Evolutionary conservation across 768 basidiomycete genomes (phyloP).

Genomic region (Russula sp.): DNA sequence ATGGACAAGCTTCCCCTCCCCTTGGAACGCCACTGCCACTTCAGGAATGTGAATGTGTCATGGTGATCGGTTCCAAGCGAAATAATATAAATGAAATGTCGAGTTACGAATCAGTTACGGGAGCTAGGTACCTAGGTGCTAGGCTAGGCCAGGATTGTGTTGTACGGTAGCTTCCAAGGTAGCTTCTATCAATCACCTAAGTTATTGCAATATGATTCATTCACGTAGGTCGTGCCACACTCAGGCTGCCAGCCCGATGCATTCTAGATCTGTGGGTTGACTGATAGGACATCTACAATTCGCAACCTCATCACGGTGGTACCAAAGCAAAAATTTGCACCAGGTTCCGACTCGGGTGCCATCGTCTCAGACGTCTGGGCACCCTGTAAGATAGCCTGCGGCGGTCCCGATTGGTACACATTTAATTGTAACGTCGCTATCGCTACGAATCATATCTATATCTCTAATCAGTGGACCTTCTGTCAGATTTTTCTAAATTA

Average conservation of each 20-base stretch:
- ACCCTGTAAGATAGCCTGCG: neutral
- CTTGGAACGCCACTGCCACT: slow-evolving; percentile 11
- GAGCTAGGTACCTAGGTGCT: neutral
- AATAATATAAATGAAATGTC: neutral
- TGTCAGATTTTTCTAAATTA: neutral
- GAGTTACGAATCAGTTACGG: slow-evolving; percentile 6
- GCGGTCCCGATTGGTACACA: neutral
- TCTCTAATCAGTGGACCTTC: slow-evolving; percentile 2
- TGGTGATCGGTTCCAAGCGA: neutral
- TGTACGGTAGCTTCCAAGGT: too few species aligned
- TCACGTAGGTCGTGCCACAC: too few species aligned
- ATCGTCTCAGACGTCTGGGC: neutral
- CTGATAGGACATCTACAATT: neutral
- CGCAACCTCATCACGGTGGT: neutral
- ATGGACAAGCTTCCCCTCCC: neutral
- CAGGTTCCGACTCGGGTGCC: neutral
- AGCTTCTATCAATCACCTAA: too few species aligned
- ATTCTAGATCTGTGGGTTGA: neutral
- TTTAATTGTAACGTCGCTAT: slow-evolving; percentile 11
- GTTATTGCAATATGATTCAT: too few species aligned
- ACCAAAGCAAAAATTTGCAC: neutral
- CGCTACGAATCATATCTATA: slow-evolving; percentile 8
- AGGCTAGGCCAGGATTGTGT: neutral
- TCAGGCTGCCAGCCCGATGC: too few species aligned
- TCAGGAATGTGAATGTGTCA: neutral